Evolutionary conservation across 345 rosid genomes (phyloP).

Genomic region (Arabidopsis suecica): DNA sequence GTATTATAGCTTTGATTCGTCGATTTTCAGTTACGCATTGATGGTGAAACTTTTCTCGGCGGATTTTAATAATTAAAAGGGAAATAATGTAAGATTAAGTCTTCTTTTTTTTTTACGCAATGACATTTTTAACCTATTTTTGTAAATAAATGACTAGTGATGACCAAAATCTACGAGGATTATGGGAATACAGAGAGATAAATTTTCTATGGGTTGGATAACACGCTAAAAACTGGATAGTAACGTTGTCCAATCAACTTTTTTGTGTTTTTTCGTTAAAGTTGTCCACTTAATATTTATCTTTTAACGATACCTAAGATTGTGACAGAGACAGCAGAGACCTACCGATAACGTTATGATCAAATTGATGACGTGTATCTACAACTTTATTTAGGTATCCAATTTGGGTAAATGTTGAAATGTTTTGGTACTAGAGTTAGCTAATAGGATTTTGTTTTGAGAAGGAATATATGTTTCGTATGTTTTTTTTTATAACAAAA

Average conservation of each 20-base stretch:
- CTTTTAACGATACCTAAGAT: not conserved
- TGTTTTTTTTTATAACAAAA: not conserved
- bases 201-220: not conserved
- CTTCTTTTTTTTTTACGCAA: not conserved
- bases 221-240: constrained; percentile 21
- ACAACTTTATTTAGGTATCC: not conserved
- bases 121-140: constrained; percentile 11
- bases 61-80: not conserved
- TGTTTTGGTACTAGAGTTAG: not conserved
- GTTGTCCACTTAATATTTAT: constrained; percentile 24
- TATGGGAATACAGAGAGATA: constrained; percentile 10
- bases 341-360: not conserved
- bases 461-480: constrained; percentile 1
- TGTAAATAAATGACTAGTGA: too few species aligned
- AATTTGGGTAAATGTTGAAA: not conserved
- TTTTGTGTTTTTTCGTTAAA: not conserved
- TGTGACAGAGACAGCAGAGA: not conserved
- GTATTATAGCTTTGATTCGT: constrained; percentile 27
- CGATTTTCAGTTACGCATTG: constrained; percentile 17
- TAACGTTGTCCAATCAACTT: constrained; percentile 16
- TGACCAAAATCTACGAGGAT: not conserved
- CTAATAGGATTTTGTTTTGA: not conserved
- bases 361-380: constrained; percentile 10
- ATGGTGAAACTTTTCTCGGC: constrained; percentile 5
- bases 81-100: not conserved